These are phyloP conservation scores for Hypsizygus marmoreus DNA, from an alignment of 768 basidiomycete species.

Conservation along the genomic window DNA sequence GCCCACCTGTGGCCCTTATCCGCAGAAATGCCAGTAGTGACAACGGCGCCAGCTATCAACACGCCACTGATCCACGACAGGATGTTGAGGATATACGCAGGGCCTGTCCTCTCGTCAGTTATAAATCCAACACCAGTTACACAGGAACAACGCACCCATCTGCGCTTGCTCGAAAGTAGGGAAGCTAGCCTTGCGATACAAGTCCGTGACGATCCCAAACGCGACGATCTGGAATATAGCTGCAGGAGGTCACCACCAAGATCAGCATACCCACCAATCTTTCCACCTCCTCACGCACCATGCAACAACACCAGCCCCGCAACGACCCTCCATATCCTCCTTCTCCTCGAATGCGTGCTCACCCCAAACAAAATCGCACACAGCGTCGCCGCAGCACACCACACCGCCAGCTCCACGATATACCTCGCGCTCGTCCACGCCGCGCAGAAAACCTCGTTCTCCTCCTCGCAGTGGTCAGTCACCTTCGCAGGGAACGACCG, in stretches of 20 bases:
- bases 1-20: conserved; percentile 71
- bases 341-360: conserved; percentile 70
- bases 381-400: conserved; percentile 62
- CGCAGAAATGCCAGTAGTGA: conserved; percentile 64
- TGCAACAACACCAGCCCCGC: conserved; percentile 65
- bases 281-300: conserved; percentile 37
- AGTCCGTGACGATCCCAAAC: conserved; percentile 65
- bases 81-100: conserved; percentile 58
- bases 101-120: conserved; percentile 38
- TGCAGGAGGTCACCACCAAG: conserved; percentile 20
- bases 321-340: conserved; percentile 76
- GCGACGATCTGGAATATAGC: conserved; percentile 62
- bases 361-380: conserved; percentile 65
- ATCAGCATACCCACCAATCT: neutral
- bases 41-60: conserved; percentile 52
- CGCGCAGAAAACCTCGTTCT: conserved; percentile 61
- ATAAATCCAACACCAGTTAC: neutral
- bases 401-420: conserved; percentile 60
- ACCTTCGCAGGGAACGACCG: conserved; percentile 64
- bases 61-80: conserved; percentile 64
- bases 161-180: conserved; percentile 58
- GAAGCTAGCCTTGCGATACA: conserved; percentile 48
- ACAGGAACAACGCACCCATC: conserved; percentile 46
- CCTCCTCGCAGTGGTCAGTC: conserved; percentile 47
- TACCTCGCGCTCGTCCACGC: conserved; percentile 75